A percentile compares a stretch with the other conserved stretches of the same genome.
phyloP scores from a whole-genome alignment of 2,329 filamentous ascomycete species.

The Shiraia bambusicola region DNA sequence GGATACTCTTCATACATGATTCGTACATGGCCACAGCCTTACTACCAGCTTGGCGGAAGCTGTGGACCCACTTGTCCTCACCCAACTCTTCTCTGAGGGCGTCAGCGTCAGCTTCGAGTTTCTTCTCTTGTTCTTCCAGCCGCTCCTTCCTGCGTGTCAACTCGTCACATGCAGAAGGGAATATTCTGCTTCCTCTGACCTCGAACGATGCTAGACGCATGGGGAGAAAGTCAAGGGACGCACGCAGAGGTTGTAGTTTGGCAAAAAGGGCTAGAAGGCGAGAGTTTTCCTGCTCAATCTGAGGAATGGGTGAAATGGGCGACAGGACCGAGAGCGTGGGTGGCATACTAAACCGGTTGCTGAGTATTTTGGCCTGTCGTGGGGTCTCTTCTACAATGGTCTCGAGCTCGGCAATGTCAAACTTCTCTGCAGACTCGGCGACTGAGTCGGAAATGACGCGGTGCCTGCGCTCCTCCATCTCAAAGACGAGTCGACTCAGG shows the following conservation, averaged over 20 bases:
- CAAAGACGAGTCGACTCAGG: conserved; percentile 79
- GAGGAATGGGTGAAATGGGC: conserved; percentile 59
- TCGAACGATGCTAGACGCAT: conserved; percentile 92
- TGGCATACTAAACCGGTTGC: conserved; percentile 69
- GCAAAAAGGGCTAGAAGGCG: conserved; percentile 88
- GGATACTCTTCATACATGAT: conserved; percentile 83
- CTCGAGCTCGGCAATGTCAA: conserved; percentile 85
- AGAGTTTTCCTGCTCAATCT: conserved; percentile 74
- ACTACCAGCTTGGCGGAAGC: conserved; percentile 88
- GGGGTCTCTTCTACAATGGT: conserved; percentile 91
- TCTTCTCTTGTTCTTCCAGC: conserved; percentile 83
- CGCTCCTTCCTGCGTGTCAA: conserved; percentile 72
- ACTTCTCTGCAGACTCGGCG: conserved; percentile 63
- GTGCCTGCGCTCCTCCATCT: conserved; percentile 96
- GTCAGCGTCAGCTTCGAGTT: conserved; percentile 86
- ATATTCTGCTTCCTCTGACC: conserved; percentile 71
- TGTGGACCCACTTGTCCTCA: conserved; percentile 93
- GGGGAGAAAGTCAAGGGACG: conserved; percentile 90
- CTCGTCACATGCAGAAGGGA: conserved; percentile 89
- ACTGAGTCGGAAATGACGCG: conserved; percentile 62
- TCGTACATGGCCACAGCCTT: conserved; percentile 97
- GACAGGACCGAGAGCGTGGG: conserved; percentile 60
- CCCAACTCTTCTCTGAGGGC: conserved; percentile 85
- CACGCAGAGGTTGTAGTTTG: conserved; percentile 88
- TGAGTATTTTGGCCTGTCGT: conserved; percentile 54